Conservation (phyloP, 2,329 filamentous ascomycete species). For the Myriangium duriaei region DNA sequence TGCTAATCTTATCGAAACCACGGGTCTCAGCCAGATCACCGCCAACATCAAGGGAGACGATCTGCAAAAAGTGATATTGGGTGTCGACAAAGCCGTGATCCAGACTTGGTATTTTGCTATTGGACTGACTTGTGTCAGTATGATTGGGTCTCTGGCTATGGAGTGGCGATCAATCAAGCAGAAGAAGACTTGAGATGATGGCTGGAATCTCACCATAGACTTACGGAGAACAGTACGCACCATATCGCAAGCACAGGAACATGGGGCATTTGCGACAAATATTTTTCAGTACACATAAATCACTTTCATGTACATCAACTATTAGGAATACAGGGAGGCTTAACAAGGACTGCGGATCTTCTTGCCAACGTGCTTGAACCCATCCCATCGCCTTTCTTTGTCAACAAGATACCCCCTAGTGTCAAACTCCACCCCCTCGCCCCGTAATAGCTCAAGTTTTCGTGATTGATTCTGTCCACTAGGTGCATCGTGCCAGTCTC, state of each 20-base stretch:
- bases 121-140: constrained; percentile 37
- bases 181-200: too few relatives aligned
- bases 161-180: constrained; percentile 47
- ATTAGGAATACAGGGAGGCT: too few relatives aligned
- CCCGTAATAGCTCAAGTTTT: neutral
- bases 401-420: neutral
- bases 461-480: neutral
- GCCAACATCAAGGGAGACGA: constrained; percentile 35
- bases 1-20: constrained; percentile 25
- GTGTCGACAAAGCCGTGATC: constrained; percentile 48
- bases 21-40: constrained; percentile 45
- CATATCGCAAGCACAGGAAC: too few relatives aligned
- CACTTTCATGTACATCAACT: too few relatives aligned
- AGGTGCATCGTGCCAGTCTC: constrained; percentile 41
- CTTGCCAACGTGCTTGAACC: too few relatives aligned
- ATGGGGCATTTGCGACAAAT: too few relatives aligned
- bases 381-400: neutral
- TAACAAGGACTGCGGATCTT: too few relatives aligned
- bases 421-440: neutral
- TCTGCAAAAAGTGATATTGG: constrained; percentile 39
- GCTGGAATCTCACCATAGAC: too few relatives aligned
- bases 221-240: too few relatives aligned
- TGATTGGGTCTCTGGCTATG: constrained; percentile 41
- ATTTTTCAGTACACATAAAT: too few relatives aligned
- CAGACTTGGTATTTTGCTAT: constrained; percentile 45